phyloP scores from a whole-genome alignment of 176 grass and related monocot species.

The Rhipidocladum racemiflorum region DNA sequence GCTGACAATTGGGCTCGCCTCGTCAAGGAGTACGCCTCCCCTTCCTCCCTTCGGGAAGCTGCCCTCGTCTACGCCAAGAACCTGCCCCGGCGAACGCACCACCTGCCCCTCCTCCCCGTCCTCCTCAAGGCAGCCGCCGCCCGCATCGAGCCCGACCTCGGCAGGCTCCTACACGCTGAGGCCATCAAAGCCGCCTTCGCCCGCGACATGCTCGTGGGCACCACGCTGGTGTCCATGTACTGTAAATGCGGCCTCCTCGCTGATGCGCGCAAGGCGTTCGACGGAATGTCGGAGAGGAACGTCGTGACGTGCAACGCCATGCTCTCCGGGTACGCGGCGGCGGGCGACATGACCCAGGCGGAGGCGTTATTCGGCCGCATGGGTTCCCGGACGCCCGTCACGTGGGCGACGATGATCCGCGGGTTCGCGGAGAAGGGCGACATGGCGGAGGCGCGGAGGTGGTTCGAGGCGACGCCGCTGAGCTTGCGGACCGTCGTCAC shows the following conservation, averaged over 20 bases:
- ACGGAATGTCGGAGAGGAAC: conserved; percentile 50
- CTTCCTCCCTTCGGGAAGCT: conserved; percentile 37
- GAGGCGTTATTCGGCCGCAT: conserved; percentile 29
- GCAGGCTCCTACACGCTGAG: conserved; percentile 44
- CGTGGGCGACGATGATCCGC: conserved; percentile 40
- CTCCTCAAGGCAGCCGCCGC: conserved; percentile 53
- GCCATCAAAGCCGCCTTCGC: conserved; percentile 30
- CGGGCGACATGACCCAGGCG: conserved; percentile 41
- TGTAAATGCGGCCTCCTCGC: conserved; percentile 33
- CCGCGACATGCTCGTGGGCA: conserved; percentile 41
- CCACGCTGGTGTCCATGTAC: conserved; percentile 60
- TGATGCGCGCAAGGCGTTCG: conserved; percentile 39
- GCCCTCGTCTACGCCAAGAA: conserved; percentile 31
- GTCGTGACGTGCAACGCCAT: conserved; percentile 45
- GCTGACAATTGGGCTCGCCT: conserved; percentile 34
- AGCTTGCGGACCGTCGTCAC: conserved; percentile 44
- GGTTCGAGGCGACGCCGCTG: conserved; percentile 35
- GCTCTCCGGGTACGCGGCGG: conserved; percentile 40
- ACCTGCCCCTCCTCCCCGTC: conserved; percentile 41
- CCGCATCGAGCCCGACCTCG: conserved; percentile 1
- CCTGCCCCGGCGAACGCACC: conserved; percentile 40
- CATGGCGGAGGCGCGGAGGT: conserved; percentile 24
- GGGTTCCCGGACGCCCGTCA: conserved; percentile 24
- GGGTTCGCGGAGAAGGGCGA: conserved; percentile 54
- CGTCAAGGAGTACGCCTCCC: conserved; percentile 35